Percentiles rank a stretch among this genome's conserved stretches.
phyloP scores from a whole-genome alignment of 371 early-diverging fungal genomes.

The Apophysomyces variabilis region DNA sequence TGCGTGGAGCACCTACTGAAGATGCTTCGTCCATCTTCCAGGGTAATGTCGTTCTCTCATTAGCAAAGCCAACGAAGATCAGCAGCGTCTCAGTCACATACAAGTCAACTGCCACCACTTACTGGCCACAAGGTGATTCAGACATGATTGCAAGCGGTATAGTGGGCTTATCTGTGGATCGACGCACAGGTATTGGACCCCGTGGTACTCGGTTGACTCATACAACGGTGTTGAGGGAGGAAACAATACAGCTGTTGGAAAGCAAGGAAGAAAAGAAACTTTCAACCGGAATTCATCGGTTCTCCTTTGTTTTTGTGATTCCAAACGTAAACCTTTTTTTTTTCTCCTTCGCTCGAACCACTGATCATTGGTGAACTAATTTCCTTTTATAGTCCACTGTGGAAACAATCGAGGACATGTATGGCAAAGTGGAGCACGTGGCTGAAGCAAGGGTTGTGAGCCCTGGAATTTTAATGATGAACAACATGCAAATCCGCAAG shows the following conservation, averaged over 20 bases:
- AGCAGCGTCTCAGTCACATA: slow-evolving; percentile 28
- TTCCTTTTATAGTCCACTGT: slow-evolving; percentile 26
- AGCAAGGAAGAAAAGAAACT: slow-evolving; percentile 31
- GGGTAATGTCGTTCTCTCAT: slow-evolving; percentile 30
- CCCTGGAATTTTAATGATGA: slow-evolving; percentile 27
- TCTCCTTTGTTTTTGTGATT: slow-evolving; percentile 40
- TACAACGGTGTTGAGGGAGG: slow-evolving; percentile 28
- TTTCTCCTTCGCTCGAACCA: no score
- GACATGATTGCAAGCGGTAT: neutral
- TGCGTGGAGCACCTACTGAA: slow-evolving; percentile 35
- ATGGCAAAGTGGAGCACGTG: slow-evolving; percentile 35
- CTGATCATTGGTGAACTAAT: neutral
- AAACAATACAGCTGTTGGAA: slow-evolving; percentile 27
- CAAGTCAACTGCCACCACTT: slow-evolving; percentile 26
- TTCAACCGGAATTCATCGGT: slow-evolving; percentile 35
- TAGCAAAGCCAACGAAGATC: slow-evolving; percentile 34
- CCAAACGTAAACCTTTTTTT: slow-evolving; percentile 33
- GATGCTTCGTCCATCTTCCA: slow-evolving; percentile 39
- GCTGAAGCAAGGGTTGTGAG: slow-evolving; percentile 31
- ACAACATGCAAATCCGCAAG: slow-evolving; percentile 33
- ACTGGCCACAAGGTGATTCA: slow-evolving; percentile 40
- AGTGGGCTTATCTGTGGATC: slow-evolving; percentile 11
- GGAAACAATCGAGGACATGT: slow-evolving; percentile 42
- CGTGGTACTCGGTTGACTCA: slow-evolving; percentile 36
- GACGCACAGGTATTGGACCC: slow-evolving; percentile 34